Evolutionary conservation across 345 rosid genomes (phyloP), one percentile per base, ranked within the genome.

Genomic region (Boechera divaricarpa): DNA sequence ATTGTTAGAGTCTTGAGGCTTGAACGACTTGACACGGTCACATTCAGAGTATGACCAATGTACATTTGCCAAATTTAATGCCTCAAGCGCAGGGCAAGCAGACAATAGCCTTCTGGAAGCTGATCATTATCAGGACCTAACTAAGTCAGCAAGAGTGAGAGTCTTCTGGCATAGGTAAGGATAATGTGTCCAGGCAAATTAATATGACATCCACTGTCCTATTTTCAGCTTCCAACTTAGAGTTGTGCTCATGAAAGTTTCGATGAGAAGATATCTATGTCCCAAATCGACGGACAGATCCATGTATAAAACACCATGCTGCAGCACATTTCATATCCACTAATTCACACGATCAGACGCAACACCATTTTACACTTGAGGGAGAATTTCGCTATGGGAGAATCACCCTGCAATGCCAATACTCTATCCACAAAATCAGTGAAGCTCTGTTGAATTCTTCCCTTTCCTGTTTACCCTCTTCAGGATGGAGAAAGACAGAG

Each of bases 401-500:
- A 54, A 26, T 5, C 7, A 5, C 33, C 58, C 33, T 54, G 33
- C 15, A 54, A 54, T 0, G n/a, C 6, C 33, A 54, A 28, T 4
- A 54, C 33, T 11, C 58, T 28, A 11, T 54, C 35, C 13, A 54
- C 35, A 12, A 54, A 54, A 10, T 26, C 58, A 33, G 11, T 5
- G 7, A 53, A 53, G 58, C 58, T 53, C 58, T 53, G 8, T 5
- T 6, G 41, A 36, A 36, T 36, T 3, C 5, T 54, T 5, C n/a
- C 9, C 18, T 47, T 0, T 47, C 21, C 21, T 21, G 8, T 2
- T n/a, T 47, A 47, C 0, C 3, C n/a, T 12, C 58, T 28, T 26
- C 58, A 10, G 58, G 58, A 54, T 26, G 58, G 11, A 54, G 33
- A 54, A 54, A 54, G n/a, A 26, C 16, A 54, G 58, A 38, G 42